phyloP scores from a whole-genome alignment of 1,139 yeast genomes.

The Debaryomyces coudertii region DNA sequence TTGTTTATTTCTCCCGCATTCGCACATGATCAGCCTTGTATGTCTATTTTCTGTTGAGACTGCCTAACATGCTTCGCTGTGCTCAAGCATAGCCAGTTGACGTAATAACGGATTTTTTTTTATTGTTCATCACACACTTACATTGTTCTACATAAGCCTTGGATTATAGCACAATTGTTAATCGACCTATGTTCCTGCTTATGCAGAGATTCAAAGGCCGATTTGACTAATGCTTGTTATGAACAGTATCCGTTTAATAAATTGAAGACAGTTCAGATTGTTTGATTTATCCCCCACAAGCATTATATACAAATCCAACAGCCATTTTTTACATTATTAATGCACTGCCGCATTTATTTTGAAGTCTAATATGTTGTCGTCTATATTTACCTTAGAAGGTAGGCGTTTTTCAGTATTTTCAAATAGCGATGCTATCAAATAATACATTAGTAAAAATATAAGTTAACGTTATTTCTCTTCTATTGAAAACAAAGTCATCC shows the following conservation, averaged over 20 bases:
- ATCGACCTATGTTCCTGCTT: slow-evolving; percentile 2
- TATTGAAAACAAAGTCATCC: not conserved
- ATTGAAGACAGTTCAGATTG: not conserved
- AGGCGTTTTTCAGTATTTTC: slow-evolving; percentile 1
- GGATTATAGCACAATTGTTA: not conserved
- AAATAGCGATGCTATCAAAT: not conserved
- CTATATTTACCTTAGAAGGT: not conserved
- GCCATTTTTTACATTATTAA: not conserved
- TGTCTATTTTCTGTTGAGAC: not conserved
- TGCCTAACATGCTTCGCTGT: not conserved
- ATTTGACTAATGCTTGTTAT: not conserved
- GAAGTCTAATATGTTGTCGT: not conserved
- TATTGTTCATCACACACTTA: not conserved
- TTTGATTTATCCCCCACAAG: not conserved
- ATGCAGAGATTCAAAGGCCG: not conserved
- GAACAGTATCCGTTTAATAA: not conserved
- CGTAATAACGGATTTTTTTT: not conserved
- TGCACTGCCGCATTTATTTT: not conserved
- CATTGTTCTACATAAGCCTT: slow-evolving; percentile 5
- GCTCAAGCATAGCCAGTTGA: slow-evolving; percentile 5
- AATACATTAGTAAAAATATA: not conserved
- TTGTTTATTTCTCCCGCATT: slow-evolving; percentile 9
- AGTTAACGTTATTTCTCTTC: not conserved
- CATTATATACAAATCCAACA: not conserved
- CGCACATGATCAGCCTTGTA: not conserved